These are phyloP conservation scores for Vaccinium darrowii DNA, from an alignment of 148 eudicot genomes.

Conservation along the genomic window DNA sequence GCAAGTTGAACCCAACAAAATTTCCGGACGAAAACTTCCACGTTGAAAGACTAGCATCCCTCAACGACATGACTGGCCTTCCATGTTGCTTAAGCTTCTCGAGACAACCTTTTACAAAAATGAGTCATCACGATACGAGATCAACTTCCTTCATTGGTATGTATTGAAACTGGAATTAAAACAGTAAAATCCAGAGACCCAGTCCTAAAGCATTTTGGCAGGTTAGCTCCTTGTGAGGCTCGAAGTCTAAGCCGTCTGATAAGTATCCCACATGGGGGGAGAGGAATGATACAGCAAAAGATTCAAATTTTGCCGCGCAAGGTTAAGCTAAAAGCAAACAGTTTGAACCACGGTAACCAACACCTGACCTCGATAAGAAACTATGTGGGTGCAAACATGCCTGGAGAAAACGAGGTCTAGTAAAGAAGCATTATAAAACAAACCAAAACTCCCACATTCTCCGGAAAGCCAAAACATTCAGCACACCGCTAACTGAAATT, in stretches of 20 bases:
- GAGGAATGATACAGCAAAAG: background rate
- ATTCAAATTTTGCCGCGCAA: background rate
- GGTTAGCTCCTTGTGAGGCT: background rate
- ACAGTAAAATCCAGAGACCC: background rate
- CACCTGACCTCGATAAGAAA: background rate
- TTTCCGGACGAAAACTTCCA: too few relatives aligned
- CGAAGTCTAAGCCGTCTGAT: background rate
- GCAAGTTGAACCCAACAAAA: too few relatives aligned
- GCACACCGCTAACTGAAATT: background rate
- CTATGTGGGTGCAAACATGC: background rate
- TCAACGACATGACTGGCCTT: too few relatives aligned
- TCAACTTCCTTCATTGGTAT: background rate
- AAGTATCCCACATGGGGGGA: background rate
- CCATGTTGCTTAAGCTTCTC: too few relatives aligned
- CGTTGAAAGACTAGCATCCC: too few relatives aligned
- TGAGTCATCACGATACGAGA: background rate
- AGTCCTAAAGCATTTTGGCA: background rate
- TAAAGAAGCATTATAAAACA: background rate
- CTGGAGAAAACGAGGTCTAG: background rate
- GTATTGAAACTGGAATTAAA: background rate
- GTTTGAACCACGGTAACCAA: background rate
- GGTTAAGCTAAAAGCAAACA: background rate
- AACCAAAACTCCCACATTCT: background rate
- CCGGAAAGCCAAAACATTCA: background rate
- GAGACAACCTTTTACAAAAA: background rate